Percentiles rank a stretch among this genome's conserved stretches.
phyloP scores from a whole-genome alignment of 441 rosid genomes.

The Raphanus hybrid region DNA sequence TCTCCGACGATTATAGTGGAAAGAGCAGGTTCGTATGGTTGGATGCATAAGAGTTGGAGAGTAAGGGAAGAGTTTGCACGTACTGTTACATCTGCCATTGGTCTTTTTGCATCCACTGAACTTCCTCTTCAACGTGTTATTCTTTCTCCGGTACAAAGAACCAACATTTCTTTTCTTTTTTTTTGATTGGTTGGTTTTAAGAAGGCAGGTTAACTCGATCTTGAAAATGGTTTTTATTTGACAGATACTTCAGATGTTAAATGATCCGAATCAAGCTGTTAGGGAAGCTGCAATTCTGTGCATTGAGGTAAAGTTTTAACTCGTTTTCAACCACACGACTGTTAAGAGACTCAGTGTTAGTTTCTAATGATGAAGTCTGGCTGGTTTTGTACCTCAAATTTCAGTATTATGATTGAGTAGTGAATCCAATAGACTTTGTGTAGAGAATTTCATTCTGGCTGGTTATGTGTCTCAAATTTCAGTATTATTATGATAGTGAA shows the following conservation, averaged over 20 bases:
- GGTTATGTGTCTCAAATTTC: too few relatives aligned
- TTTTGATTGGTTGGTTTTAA: not conserved
- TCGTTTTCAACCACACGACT: not conserved
- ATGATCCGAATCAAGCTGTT: constrained; percentile 83
- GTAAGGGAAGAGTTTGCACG: constrained; percentile 96
- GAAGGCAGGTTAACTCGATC: not conserved
- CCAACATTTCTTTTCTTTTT: not conserved
- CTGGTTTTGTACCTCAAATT: constrained; percentile 7
- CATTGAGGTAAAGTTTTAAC: constrained; percentile 71
- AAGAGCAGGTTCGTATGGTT: constrained; percentile 97
- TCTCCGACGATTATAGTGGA: constrained; percentile 98
- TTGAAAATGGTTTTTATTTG: constrained; percentile 4
- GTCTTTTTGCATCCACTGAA: constrained; percentile 94
- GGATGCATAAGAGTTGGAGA: constrained; percentile 95
- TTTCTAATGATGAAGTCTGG: not conserved
- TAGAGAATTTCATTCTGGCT: not conserved
- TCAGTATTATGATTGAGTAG: not conserved
- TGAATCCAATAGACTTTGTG: not conserved
- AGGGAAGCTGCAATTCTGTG: constrained; percentile 93
- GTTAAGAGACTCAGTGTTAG: not conserved
- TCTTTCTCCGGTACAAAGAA: constrained; percentile 75
- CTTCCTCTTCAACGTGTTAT: constrained; percentile 97
- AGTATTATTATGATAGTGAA: too few relatives aligned
- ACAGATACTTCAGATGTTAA: constrained; percentile 96
- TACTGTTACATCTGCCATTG: constrained; percentile 92